These are phyloP conservation scores for Malus hybrid DNA, from an alignment of 331 rosid species.

Conservation along the genomic window DNA sequence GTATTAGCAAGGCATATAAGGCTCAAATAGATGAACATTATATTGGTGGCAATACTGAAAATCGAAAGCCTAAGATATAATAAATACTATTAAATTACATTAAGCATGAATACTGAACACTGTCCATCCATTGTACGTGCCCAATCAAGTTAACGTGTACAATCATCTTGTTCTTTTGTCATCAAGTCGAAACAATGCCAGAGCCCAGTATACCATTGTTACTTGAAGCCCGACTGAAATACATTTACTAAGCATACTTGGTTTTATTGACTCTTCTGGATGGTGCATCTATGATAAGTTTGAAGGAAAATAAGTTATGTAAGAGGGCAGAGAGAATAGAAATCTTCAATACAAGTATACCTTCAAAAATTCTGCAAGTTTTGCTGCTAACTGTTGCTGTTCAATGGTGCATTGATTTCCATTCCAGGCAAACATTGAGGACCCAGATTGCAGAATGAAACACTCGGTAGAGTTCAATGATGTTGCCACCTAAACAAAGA, in stretches of 20 bases:
- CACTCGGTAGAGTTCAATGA: constrained; percentile 79
- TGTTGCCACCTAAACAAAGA: constrained; percentile 60
- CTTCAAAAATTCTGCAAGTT: constrained; percentile 81
- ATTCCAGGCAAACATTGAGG: constrained; percentile 82
- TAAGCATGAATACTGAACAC: neutral
- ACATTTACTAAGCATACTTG: constrained; percentile 1
- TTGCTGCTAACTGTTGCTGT: constrained; percentile 86
- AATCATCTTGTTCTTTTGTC: neutral
- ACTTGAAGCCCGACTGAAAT: neutral
- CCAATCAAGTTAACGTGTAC: neutral
- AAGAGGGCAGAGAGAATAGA: neutral
- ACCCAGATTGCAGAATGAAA: constrained; percentile 80
- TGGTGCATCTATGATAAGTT: constrained; percentile 4
- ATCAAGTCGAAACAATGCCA: neutral
- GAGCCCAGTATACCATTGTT: neutral
- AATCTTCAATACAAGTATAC: constrained; percentile 21
- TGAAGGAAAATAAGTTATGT: neutral
- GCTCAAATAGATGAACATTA: constrained; percentile 14
- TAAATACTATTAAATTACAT: neutral
- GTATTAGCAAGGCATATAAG: constrained; percentile 24
- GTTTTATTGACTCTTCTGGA: constrained; percentile 5
- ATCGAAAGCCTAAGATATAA: neutral
- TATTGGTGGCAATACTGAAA: constrained; percentile 1
- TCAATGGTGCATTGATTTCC: constrained; percentile 85
- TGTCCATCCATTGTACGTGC: neutral